These are phyloP conservation scores for Punctularia strigosozonata DNA, from an alignment of 768 basidiomycete species.

Conservation along the genomic window DNA sequence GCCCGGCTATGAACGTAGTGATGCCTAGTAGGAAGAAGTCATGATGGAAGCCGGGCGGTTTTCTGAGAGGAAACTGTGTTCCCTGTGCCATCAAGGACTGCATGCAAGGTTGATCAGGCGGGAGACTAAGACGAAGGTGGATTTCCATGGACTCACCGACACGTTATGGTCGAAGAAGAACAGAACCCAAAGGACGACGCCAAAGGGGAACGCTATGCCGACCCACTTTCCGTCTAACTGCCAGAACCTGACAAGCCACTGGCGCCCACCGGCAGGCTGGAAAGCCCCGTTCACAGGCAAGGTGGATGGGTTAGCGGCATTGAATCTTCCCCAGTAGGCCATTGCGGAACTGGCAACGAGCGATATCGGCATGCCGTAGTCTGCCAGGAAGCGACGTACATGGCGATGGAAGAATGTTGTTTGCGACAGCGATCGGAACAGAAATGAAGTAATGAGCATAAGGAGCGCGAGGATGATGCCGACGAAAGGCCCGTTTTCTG, in stretches of 20 bases:
- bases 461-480: conserved; percentile 64
- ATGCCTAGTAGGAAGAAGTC: conserved; percentile 89
- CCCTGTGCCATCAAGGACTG: conserved; percentile 90
- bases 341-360: conserved; percentile 63
- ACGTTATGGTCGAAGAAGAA: conserved; percentile 97
- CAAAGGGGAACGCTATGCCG: conserved; percentile 82
- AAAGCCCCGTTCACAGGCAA: conserved; percentile 63
- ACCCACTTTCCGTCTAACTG: conserved; percentile 82
- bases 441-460: conserved; percentile 65
- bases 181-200: conserved; percentile 76
- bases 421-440: conserved; percentile 56
- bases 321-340: conserved; percentile 82
- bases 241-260: conserved; percentile 88
- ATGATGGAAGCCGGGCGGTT: conserved; percentile 79
- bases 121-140: background rate
- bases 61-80: conserved; percentile 78
- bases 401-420: conserved; percentile 63
- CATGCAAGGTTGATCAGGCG: background rate
- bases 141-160: conserved; percentile 42
- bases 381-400: conserved; percentile 63
- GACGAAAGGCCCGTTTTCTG: conserved; percentile 37
- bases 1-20: conserved; percentile 78
- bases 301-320: conserved; percentile 44
- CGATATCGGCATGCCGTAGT: conserved; percentile 89
- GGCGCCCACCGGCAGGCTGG: conserved; percentile 54